These are phyloP conservation scores for Theobroma grandiflorum DNA, from an alignment of 441 rosid genomes.

Conservation along the genomic window DNA sequence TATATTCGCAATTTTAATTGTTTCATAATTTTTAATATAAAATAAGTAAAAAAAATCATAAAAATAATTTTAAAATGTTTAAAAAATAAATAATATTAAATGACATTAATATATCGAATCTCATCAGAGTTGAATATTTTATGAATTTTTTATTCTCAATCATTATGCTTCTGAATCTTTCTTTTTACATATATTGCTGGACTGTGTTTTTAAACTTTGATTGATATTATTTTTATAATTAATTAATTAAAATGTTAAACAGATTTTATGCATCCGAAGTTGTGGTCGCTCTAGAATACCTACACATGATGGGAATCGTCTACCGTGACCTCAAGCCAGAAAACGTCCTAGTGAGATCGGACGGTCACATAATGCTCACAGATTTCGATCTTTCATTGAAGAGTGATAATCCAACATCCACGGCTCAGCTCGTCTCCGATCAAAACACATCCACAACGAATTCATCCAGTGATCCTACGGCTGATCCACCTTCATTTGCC, in stretches of 20 bases:
- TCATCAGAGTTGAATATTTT: too few relatives aligned
- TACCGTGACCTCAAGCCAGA: conserved; percentile 56
- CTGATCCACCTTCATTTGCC: conserved; percentile 46
- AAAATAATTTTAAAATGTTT: too few relatives aligned
- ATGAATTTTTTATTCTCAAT: too few relatives aligned
- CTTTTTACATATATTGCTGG: neutral
- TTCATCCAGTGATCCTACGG: conserved; percentile 33
- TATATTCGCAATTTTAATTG: too few relatives aligned
- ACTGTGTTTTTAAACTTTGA: neutral
- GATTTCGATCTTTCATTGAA: conserved; percentile 53
- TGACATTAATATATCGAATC: too few relatives aligned
- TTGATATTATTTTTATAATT: neutral
- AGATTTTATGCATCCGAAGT: conserved; percentile 47
- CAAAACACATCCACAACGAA: conserved; percentile 35
- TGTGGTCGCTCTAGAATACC: conserved; percentile 44
- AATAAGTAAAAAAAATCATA: too few relatives aligned
- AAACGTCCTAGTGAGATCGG: conserved; percentile 48
- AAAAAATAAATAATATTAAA: too few relatives aligned
- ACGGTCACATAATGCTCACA: conserved; percentile 56
- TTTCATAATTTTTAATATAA: too few relatives aligned
- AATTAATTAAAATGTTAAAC: neutral
- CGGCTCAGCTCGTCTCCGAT: conserved; percentile 61
- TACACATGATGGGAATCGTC: conserved; percentile 54
- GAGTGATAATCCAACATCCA: conserved; percentile 61
- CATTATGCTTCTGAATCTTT: neutral